Percentiles rank a stretch among this genome's conserved stretches.
phyloP scores from a whole-genome alignment of 441 rosid genomes.

The Croton setiger region DNA sequence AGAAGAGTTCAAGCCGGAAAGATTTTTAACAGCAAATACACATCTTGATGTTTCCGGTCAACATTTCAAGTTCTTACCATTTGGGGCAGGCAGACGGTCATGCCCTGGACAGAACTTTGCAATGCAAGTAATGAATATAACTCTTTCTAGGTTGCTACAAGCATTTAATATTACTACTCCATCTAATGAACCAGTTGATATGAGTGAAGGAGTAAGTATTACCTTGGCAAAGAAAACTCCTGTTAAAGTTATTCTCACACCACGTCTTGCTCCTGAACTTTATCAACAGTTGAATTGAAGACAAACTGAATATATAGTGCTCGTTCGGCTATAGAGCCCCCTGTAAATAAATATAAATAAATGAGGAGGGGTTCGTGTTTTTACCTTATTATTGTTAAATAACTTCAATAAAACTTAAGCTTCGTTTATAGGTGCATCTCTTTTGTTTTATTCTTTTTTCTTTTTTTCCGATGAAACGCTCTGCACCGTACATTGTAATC shows the following conservation, averaged over 20 bases:
- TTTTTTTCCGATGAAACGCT: too few species aligned
- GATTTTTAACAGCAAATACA: conserved; percentile 25
- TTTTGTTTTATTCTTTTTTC: too few species aligned
- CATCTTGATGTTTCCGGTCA: conserved; percentile 23
- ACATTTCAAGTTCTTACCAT: conserved; percentile 37
- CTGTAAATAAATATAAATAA: too few species aligned
- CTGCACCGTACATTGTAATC: too few species aligned
- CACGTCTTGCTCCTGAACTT: neutral
- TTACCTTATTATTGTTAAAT: too few species aligned
- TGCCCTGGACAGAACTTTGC: conserved; percentile 39
- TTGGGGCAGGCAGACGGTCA: conserved; percentile 34
- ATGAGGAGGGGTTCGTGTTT: too few species aligned
- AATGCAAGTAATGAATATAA: conserved; percentile 28
- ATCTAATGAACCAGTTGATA: conserved; percentile 21
- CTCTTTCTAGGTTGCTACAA: conserved; percentile 32
- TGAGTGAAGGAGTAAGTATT: conserved; percentile 37
- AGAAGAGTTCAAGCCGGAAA: conserved; percentile 28
- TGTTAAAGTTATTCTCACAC: neutral
- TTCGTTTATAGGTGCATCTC: too few species aligned
- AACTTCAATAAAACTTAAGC: too few species aligned
- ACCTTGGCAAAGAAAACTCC: conserved; percentile 26
- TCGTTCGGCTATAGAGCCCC: too few species aligned
- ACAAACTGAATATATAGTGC: too few species aligned
- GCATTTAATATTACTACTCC: conserved; percentile 26
- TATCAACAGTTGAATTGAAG: neutral